A percentile compares a stretch with the other conserved stretches of the same genome.
Conservation (phyloP, 768 basidiomycete species). For the Panus rudis region DNA sequence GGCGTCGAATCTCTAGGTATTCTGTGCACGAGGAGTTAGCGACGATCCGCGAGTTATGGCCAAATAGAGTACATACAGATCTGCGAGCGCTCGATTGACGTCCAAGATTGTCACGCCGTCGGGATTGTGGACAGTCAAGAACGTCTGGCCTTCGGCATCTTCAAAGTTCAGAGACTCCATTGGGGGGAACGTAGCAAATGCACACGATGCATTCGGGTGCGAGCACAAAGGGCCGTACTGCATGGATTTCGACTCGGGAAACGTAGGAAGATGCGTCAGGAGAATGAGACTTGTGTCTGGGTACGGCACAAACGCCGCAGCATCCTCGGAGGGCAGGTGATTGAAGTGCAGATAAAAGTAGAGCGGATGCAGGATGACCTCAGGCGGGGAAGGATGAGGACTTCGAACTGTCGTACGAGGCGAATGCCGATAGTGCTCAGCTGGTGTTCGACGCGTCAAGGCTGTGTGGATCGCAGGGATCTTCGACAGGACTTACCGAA, state of each 20-base stretch:
- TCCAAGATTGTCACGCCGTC: slow-evolving; percentile 20
- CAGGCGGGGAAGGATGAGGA: background rate
- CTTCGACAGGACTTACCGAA: slow-evolving; percentile 18
- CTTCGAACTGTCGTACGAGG: slow-evolving; percentile 5
- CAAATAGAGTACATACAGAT: slow-evolving; percentile 10
- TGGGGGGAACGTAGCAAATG: slow-evolving; percentile 20
- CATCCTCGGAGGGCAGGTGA: slow-evolving; percentile 2
- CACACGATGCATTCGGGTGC: slow-evolving; percentile 21
- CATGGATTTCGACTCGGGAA: slow-evolving; percentile 14
- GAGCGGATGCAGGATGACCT: slow-evolving; percentile 15
- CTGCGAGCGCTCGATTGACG: slow-evolving; percentile 17
- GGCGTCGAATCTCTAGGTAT: slow-evolving; percentile 13
- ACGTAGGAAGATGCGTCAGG: slow-evolving; percentile 19
- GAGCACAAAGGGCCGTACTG: slow-evolving; percentile 20
- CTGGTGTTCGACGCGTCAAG: too few relatives aligned
- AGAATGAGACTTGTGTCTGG: slow-evolving; percentile 18
- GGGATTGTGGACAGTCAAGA: slow-evolving; percentile 18
- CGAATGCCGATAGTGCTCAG: slow-evolving; percentile 11
- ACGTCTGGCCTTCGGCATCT: slow-evolving; percentile 12
- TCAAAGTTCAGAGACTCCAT: slow-evolving; percentile 15
- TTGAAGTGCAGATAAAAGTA: slow-evolving; percentile 22
- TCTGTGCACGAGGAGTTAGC: slow-evolving; percentile 1
- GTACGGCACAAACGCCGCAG: background rate
- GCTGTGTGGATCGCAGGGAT: too few relatives aligned
- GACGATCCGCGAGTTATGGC: too few relatives aligned